These are phyloP conservation scores for Breviolum minutum DNA, from an alignment of 73 alveolate genomes.

Conservation along the genomic window DNA sequence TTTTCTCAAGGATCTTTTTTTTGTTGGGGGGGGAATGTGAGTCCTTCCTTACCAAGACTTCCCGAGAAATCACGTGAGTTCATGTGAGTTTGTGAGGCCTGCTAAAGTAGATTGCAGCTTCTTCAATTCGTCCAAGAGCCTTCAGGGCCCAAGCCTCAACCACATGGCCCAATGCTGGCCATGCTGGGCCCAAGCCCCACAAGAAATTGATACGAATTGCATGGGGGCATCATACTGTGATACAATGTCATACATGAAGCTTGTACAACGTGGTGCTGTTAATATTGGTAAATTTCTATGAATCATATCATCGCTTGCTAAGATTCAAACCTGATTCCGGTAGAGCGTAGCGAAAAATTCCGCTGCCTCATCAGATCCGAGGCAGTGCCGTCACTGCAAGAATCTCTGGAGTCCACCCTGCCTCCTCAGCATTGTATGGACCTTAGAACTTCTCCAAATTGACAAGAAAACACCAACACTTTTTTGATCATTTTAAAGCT, in stretches of 20 bases:
- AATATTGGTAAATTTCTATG: no score
- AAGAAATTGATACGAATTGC: neutral
- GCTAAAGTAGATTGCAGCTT: slow-evolving; percentile 74
- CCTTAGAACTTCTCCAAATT: neutral
- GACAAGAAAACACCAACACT: no score
- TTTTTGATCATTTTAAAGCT: neutral
- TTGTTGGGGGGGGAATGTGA: no score
- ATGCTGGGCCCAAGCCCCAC: slow-evolving; percentile 56
- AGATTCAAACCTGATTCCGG: slow-evolving; percentile 50
- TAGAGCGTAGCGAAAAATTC: slow-evolving; percentile 87
- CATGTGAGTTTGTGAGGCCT: neutral
- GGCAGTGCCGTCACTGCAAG: no score
- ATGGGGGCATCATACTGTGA: neutral
- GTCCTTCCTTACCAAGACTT: neutral
- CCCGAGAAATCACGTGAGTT: neutral
- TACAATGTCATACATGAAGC: neutral
- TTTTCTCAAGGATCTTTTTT: no score
- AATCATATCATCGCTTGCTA: neutral
- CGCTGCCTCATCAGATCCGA: slow-evolving; percentile 18
- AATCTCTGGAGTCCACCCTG: neutral
- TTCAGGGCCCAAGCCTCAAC: slow-evolving; percentile 93
- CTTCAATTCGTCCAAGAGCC: slow-evolving; percentile 86
- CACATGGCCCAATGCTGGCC: neutral
- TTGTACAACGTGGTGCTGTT: no score
- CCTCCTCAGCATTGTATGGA: slow-evolving; percentile 88